These are phyloP conservation scores for Trichoderma koningiopsis DNA, from an alignment of 2,329 filamentous ascomycete genomes.

Conservation along the genomic window DNA sequence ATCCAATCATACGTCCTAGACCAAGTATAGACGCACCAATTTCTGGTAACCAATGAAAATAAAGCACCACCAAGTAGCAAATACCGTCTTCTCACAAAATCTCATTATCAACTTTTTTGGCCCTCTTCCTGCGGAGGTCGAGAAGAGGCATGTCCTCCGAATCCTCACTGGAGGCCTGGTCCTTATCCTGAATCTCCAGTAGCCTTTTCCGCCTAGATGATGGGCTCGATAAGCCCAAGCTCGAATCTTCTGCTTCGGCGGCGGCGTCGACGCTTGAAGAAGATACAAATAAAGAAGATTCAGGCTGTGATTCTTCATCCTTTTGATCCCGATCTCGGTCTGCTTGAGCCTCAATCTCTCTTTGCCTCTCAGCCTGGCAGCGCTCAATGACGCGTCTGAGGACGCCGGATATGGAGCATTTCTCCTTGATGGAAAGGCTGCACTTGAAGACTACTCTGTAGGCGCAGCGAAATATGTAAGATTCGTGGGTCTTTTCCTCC, in stretches of 20 bases:
- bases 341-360: not conserved
- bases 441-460: constrained; percentile 1
- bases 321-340: not conserved
- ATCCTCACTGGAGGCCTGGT: too few relatives aligned
- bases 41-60: not conserved
- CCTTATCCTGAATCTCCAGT: too few relatives aligned
- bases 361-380: not conserved
- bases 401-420: not conserved
- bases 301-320: not conserved
- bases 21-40: not conserved
- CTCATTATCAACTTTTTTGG: not conserved
- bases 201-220: not conserved
- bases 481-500: constrained; percentile 7
- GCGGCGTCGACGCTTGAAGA: not conserved
- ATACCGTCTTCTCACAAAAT: not conserved
- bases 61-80: not conserved
- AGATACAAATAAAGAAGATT: not conserved
- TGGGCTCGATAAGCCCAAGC: not conserved
- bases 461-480: constrained; percentile 22
- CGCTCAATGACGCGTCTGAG: not conserved
- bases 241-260: not conserved
- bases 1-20: not conserved
- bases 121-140: not conserved
- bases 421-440: not conserved
- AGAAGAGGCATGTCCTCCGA: too few relatives aligned